Percentiles rank a stretch among this genome's conserved stretches.
These are phyloP conservation scores for Ascochyta pisi DNA, from an alignment of 2,329 filamentous ascomycete genomes.

Conservation along the genomic window DNA sequence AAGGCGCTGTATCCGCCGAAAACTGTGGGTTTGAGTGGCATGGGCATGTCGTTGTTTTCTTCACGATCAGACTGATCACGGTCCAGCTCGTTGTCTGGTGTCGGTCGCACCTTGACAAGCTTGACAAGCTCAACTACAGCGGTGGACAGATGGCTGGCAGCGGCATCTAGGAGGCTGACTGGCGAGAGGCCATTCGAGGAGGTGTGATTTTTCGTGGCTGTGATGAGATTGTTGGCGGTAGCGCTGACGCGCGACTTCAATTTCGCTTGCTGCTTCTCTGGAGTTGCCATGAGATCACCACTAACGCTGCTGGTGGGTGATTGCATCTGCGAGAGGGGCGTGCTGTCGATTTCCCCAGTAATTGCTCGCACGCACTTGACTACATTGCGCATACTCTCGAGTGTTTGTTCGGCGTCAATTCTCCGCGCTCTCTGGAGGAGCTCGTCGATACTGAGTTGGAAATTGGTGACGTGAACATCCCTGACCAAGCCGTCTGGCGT, in stretches of 20 bases:
- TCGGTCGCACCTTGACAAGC: slow-evolving; percentile 80
- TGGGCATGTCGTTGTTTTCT: slow-evolving; percentile 56
- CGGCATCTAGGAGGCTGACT: slow-evolving; percentile 91
- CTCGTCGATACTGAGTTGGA: slow-evolving; percentile 93
- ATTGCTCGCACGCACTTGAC: slow-evolving; percentile 84
- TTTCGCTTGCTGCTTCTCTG: slow-evolving; percentile 65
- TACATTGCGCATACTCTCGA: slow-evolving; percentile 87
- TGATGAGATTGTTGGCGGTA: slow-evolving; percentile 95
- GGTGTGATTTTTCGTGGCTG: slow-evolving; percentile 90
- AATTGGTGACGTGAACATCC: slow-evolving; percentile 92
- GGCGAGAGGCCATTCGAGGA: slow-evolving; percentile 83
- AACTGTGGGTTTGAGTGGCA: slow-evolving; percentile 41
- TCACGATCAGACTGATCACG: slow-evolving; percentile 63
- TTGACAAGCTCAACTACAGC: slow-evolving; percentile 86
- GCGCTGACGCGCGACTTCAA: slow-evolving; percentile 85
- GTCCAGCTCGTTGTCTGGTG: slow-evolving; percentile 76
- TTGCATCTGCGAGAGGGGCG: slow-evolving; percentile 53
- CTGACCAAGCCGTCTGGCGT: slow-evolving; percentile 80
- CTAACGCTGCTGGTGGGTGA: slow-evolving; percentile 47
- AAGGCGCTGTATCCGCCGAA: slow-evolving; percentile 25
- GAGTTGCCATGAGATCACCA: slow-evolving; percentile 37
- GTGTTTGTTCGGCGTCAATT: slow-evolving; percentile 75
- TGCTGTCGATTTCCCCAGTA: slow-evolving; percentile 74
- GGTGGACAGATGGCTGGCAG: slow-evolving; percentile 86
- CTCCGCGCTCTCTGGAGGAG: slow-evolving; percentile 78